phyloP scores from a whole-genome alignment of 2,329 filamentous ascomycete genomes.

The Aspergillus latus region DNA sequence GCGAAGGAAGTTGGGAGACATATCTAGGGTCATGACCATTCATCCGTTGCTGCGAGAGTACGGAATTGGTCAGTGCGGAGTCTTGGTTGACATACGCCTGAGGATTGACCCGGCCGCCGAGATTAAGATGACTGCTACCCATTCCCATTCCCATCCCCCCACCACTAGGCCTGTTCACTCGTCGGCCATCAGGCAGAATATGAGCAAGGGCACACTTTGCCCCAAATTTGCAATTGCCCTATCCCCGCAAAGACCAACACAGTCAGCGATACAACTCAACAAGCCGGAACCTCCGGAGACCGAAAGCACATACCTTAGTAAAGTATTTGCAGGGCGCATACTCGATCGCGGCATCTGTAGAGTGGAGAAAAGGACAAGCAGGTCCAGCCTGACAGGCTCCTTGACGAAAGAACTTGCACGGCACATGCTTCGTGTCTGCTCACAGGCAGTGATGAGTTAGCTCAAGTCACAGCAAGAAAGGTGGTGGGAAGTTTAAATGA shows the following conservation, averaged over 20 bases:
- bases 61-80: conserved; percentile 72
- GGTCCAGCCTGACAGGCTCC: conserved; percentile 94
- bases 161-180: conserved; percentile 72
- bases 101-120: conserved; percentile 67
- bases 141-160: conserved; percentile 36
- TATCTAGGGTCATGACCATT: conserved; percentile 49
- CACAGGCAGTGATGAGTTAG: neutral
- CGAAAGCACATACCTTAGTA: conserved; percentile 68
- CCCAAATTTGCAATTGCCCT: conserved; percentile 99
- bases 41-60: conserved; percentile 63
- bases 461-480: neutral
- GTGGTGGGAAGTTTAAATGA: neutral
- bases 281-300: neutral
- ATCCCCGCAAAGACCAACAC: conserved; percentile 14
- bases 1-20: conserved; percentile 41
- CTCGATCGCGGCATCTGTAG: conserved; percentile 78
- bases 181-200: conserved; percentile 86
- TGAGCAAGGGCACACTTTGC: conserved; percentile 97
- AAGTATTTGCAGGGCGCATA: conserved; percentile 97
- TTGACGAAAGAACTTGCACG: conserved; percentile 98
- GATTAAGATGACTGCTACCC: conserved; percentile 61
- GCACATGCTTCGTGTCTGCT: conserved; percentile 90
- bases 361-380: conserved; percentile 95
- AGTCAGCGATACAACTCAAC: conserved; percentile 20
- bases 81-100: conserved; percentile 63